Evolutionary conservation across 2,329 filamentous ascomycete genomes (phyloP), one percentile per base, ranked within the genome.

Genomic region (Hymenoscyphus fructigenus): DNA sequence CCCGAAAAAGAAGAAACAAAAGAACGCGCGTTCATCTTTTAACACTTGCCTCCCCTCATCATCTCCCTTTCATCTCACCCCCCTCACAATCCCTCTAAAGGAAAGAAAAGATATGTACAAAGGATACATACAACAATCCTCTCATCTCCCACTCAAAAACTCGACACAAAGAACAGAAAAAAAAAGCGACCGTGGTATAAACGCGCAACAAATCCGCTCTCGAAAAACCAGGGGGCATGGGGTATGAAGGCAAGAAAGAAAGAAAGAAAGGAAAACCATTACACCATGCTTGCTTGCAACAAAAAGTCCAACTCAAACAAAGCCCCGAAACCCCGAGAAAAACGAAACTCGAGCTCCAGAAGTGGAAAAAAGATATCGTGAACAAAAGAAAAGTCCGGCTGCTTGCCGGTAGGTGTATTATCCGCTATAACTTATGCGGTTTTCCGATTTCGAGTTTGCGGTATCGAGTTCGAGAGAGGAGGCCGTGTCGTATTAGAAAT

Each of bases 401-500:
- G 47, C 3, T 38, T 38, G 12, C 14, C 36, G 36, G 36, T 38
- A n/a, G 36, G 36, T 38, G 36, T 17, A 38, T 38, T 38, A 38
- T 38, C 14, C 36, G 36, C 36, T 38, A 14, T 38, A 38, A 15
- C 14, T 4, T 14, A 14, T 14, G 36, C 36, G 14, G 14, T 14
- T 38, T 53, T 26, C 15, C 23, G 23, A 23, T 50, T 26, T 7
- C 3, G 44, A 9, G 9, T 17, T 15, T 14, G 14, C 1, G 47
- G 47, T 53, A 26, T 53, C 20, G 20, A 53, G 41, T 47, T 14
- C 47, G 47, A 53, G 14, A 53, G 20, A 26, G 5, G 44, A 20
- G 47, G 47, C 47, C 47, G 47, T 26, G 47, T 53, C 47, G 47
- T 53, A 53, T 53, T 53, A 53, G 20, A 26, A 53, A 53, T 53